phyloP scores from a whole-genome alignment of 306 rosid genomes.

The Vicia villosa region DNA sequence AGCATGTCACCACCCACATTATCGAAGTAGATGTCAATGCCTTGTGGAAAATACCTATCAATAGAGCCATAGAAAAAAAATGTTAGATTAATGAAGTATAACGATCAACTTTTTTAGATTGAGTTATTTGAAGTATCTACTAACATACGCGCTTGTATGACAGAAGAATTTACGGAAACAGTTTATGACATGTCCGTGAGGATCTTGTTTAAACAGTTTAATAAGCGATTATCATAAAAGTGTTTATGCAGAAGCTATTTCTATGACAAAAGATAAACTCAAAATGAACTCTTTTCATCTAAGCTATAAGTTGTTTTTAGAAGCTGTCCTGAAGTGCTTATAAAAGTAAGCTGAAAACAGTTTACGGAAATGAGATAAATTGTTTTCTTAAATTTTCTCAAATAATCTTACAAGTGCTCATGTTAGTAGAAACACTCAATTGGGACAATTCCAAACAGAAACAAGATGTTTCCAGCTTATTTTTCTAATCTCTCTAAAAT shows the following conservation, averaged over 20 bases:
- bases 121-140: background rate
- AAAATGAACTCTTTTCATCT: background rate
- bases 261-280: background rate
- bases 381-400: background rate
- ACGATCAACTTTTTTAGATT: background rate
- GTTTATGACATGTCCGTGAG: background rate
- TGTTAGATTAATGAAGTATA: background rate
- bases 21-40: constrained; percentile 54
- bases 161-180: background rate
- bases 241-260: background rate
- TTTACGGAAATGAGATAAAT: background rate
- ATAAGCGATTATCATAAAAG: background rate
- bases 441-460: background rate
- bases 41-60: constrained; percentile 50
- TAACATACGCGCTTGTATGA: background rate
- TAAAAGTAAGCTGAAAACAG: background rate
- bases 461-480: background rate
- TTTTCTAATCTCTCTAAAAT: background rate
- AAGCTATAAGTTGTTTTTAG: background rate
- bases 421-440: background rate
- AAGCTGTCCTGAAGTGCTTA: background rate
- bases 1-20: constrained; percentile 51
- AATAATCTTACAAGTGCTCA: background rate
- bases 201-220: background rate
- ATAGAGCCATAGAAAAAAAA: background rate